Evolutionary conservation across 805 yeast genomes (phyloP).

Genomic region (Blastobotrys chiropterorum): DNA sequence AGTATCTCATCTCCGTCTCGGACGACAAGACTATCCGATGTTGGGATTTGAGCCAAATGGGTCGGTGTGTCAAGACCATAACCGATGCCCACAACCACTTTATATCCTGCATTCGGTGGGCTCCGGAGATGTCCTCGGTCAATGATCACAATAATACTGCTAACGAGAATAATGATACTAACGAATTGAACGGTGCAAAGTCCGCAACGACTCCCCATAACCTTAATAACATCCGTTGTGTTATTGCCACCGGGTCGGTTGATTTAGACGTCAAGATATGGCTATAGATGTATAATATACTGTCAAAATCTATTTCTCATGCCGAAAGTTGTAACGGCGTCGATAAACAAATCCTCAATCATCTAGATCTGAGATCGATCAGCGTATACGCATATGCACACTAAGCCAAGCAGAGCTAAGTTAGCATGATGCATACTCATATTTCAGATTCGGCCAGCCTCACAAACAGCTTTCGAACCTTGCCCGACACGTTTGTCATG

Average conservation of each 20-base stretch:
- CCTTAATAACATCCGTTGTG: constrained; percentile 49
- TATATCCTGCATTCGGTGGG: constrained; percentile 48
- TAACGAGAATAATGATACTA: constrained; percentile 8
- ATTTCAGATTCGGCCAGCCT: too few relatives aligned
- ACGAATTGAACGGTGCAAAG: constrained; percentile 22
- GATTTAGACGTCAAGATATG: constrained; percentile 53
- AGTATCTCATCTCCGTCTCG: constrained; percentile 59
- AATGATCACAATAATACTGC: constrained; percentile 20
- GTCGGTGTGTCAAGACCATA: constrained; percentile 46
- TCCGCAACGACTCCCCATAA: constrained; percentile 27
- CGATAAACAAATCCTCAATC: too few relatives aligned
- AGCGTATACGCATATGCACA: too few relatives aligned
- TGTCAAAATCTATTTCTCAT: too few relatives aligned
- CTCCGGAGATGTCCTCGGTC: constrained; percentile 23
- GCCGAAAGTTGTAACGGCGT: too few relatives aligned
- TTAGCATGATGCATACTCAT: too few relatives aligned
- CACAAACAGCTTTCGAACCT: too few relatives aligned
- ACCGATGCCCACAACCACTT: constrained; percentile 67
- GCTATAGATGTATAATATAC: constrained; percentile 30
- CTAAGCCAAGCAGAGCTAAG: too few relatives aligned
- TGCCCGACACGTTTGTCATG: too few relatives aligned
- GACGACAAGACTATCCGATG: constrained; percentile 73
- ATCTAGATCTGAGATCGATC: too few relatives aligned
- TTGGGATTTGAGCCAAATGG: constrained; percentile 59
- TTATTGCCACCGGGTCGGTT: constrained; percentile 58